Base-by-base conservation (phyloP, 1,284 basidiomycete species). In the Paramarasmius palmivorus region DNA sequence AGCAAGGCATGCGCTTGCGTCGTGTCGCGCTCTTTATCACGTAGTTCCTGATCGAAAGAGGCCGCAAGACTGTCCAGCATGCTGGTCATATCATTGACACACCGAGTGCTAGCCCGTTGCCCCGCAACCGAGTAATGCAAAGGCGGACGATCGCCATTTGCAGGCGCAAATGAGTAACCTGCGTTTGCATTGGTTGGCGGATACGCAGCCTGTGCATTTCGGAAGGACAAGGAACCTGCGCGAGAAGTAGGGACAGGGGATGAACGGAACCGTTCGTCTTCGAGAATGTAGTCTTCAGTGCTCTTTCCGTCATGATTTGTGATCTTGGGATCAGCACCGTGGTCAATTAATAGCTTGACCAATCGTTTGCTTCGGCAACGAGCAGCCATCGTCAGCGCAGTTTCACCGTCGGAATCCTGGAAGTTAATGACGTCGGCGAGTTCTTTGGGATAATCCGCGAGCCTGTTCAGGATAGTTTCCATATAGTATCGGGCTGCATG, bases 391-490 rank as follows among this genome's bases (percentile, higher is more conserved):
- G 97, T 99, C 55, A 99, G 74, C 9, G 97, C 94, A 12, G 97
- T 98, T 74, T 99, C 97, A 32, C 96, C 96, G 62, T 99, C 97
- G 67, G 98, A 95, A 68, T 99, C 97, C 69, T 97, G 97, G 71
- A 99, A 99, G 68, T 99, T 99, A 73, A 99, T 93, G 48, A 99
- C 95, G 67, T 99, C 97, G 35, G 95, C 93, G 15, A 99, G 77
- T 71, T 99, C 97, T 63, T 92, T 91, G 2, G 96, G 95, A 71
- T 94, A 99, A 66, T 98, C 95, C n/a, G 91, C 80, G 17, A 99
- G 80, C 40, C 95, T 85, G 44, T 79, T 81, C 53, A 99, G 80
- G 52, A 99, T 90, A 2, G 94, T 97, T 73, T 99, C 97, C 92
- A 99, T 94, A 73, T 99, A 99, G 74, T 99, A 99, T 20, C 96